phyloP scores from a whole-genome alignment of 2,329 filamentous ascomycete species.

The Trichoderma sp. region DNA sequence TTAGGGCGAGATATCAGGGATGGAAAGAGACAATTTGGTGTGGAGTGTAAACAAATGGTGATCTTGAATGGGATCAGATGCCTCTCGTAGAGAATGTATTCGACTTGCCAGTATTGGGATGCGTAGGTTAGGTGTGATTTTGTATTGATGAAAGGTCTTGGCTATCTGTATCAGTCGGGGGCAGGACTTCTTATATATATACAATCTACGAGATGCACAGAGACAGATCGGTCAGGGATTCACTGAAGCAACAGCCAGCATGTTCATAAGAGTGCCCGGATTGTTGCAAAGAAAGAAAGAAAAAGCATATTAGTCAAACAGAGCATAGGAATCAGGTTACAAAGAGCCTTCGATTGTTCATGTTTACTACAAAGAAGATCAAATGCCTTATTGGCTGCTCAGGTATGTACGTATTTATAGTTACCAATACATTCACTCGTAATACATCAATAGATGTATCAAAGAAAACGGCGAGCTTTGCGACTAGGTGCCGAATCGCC shows the following conservation, averaged over 20 bases:
- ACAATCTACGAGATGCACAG: not conserved
- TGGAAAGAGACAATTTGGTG: not conserved
- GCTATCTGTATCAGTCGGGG: not conserved
- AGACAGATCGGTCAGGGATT: not conserved
- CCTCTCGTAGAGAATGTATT: not conserved
- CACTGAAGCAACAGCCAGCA: no score
- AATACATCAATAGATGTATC: no score
- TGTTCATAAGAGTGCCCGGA: no score
- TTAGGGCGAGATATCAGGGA: not conserved
- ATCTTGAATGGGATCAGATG: not conserved
- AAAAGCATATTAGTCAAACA: no score
- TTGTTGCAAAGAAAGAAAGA: no score
- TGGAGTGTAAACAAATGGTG: not conserved
- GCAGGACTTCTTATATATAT: not conserved
- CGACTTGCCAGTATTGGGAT: not conserved
- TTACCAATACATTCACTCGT: no score
- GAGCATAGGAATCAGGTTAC: no score
- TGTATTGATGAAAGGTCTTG: not conserved
- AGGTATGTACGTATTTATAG: no score
- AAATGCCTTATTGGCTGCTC: no score
- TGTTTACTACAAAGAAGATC: no score
- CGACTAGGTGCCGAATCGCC: not conserved
- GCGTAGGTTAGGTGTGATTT: not conserved
- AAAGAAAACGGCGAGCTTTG: no score
- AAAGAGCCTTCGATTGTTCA: no score